Percentiles rank a stretch among this genome's conserved stretches.
Evolutionary conservation across 352 stramenopile genomes (phyloP).

Genomic region (Peronospora farinosa): DNA sequence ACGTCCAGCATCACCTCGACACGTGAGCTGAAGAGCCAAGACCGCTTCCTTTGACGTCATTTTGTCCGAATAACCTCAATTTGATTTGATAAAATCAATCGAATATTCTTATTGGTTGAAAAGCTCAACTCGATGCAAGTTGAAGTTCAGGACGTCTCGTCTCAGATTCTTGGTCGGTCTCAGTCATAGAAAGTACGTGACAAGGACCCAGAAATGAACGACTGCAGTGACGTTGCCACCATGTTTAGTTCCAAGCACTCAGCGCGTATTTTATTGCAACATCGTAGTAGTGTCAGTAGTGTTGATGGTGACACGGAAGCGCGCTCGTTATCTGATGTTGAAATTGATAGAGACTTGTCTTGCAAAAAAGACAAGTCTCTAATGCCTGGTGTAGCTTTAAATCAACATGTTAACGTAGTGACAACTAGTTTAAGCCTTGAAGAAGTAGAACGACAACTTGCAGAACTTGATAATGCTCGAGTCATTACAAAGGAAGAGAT

Average conservation of each 20-base stretch:
- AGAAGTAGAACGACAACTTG: slow-evolving; percentile 43
- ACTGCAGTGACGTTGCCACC: slow-evolving; percentile 29
- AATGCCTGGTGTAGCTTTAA: neutral
- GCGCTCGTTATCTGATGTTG: slow-evolving; percentile 15
- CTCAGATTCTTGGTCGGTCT: neutral
- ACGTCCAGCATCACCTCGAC: slow-evolving; percentile 47
- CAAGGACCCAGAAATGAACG: slow-evolving; percentile 3
- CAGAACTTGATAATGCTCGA: slow-evolving; percentile 37
- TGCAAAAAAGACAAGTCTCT: too few species aligned
- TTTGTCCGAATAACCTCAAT: neutral
- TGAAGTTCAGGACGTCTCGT: slow-evolving; percentile 10
- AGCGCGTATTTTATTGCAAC: slow-evolving; percentile 23
- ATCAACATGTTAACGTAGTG: slow-evolving; percentile 5
- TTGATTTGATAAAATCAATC: neutral
- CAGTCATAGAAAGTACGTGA: neutral
- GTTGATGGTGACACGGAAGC: slow-evolving; percentile 15
- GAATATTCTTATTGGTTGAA: neutral
- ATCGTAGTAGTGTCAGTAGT: slow-evolving; percentile 25
- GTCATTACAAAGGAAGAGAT: slow-evolving; percentile 54
- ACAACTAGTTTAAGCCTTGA: slow-evolving; percentile 32
- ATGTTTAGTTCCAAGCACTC: slow-evolving; percentile 43
- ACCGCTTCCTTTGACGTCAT: slow-evolving; percentile 35
- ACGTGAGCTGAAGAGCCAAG: slow-evolving; percentile 63
- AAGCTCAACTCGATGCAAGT: too few species aligned
- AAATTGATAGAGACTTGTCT: slow-evolving; percentile 5